Evolutionary conservation across 2,329 filamentous ascomycete genomes (phyloP), one percentile per base, ranked within the genome.

Genomic region (Hirsutella rhossiliensis): DNA sequence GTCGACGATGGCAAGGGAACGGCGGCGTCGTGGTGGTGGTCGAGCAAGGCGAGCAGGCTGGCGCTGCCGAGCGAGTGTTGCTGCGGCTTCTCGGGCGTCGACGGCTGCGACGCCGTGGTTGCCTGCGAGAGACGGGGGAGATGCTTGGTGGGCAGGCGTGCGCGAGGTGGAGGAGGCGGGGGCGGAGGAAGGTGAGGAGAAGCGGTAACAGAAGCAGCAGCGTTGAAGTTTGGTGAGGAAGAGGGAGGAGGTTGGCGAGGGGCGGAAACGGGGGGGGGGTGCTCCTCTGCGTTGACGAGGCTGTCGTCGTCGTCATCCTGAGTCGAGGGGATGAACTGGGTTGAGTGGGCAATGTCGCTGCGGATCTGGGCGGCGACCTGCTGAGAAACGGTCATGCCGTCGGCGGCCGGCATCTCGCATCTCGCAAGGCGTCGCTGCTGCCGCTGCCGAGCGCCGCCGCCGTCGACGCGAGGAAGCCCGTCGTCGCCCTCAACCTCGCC

Each of bases 281-380:
- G 23, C 23, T 27, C 23, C 23, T 27, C 23, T 27, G 23, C 23
- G 3, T 4, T 7, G 23, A 7, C 23, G 23, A 27, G 2, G 23
- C 23, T 9, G 9, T 27, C 41, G 36, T 47, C 38, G 27, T 50
- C 43, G 31, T 39, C 40, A 27, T 58, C 53, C 1, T 58, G 58
- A 6, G 61, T 63, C 3, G 62, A 64, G 17, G 62, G 62, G 5
- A 62, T 18, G 34, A 37, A 5, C n/a, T 37, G 62, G 1, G 64
- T 66, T 13, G 65, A 67, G 41, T 63, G 59, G 31, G 59, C 60
- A 9, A 62, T 60, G 19, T 76, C 73, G 50, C 64, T 69, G 30
- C 63, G 62, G 19, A 77, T 58, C 48, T 77, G 74, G 8, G 69
- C 66, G 23, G 64, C 67, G n/a, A 76, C 54, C 50, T 76, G 67